Evolutionary conservation across 169 alveolate genomes (phyloP).

Genomic region (Cryptosporidium muris): DNA sequence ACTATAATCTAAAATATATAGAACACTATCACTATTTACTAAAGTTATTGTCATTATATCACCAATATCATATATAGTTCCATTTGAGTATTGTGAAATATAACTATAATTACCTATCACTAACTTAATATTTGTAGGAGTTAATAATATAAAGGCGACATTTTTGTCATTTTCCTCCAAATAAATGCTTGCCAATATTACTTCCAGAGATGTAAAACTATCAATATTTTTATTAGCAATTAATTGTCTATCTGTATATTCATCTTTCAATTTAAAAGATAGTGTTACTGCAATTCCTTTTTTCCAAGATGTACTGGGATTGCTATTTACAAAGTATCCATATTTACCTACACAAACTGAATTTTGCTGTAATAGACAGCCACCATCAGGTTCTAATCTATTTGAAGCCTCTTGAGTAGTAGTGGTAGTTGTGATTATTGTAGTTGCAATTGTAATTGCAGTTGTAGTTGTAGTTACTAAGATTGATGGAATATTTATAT

Average conservation of each 20-base stretch:
- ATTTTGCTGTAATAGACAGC: conserved; percentile 15
- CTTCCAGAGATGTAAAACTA: no score
- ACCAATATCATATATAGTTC: conserved; percentile 3
- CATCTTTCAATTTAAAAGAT: conserved; percentile 8
- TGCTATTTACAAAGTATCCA: conserved; percentile 28
- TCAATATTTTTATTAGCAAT: no score
- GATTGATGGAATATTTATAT: conserved; percentile 2
- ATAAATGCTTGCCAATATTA: no score
- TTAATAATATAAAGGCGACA: conserved; percentile 45
- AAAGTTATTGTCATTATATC: conserved; percentile 43
- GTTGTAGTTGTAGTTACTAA: conserved; percentile 46
- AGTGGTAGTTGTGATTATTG: not conserved
- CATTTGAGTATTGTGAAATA: conserved; percentile 43
- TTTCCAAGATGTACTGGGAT: conserved; percentile 16
- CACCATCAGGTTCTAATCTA: conserved; percentile 6
- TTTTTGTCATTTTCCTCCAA: not conserved
- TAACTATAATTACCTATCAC: conserved; percentile 6
- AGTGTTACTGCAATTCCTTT: conserved; percentile 43
- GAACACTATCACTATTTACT: conserved; percentile 21
- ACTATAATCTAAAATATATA: conserved; percentile 49
- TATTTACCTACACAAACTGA: conserved; percentile 61
- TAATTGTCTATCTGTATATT: conserved; percentile 18
- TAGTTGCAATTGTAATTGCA: conserved; percentile 40
- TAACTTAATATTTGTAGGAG: conserved; percentile 7
- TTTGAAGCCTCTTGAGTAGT: conserved; percentile 2